Percentiles rank a stretch among this genome's conserved stretches.
Evolutionary conservation across 768 basidiomycete species (phyloP).

Genomic region (Cystofilobasidium bisporidii): DNA sequence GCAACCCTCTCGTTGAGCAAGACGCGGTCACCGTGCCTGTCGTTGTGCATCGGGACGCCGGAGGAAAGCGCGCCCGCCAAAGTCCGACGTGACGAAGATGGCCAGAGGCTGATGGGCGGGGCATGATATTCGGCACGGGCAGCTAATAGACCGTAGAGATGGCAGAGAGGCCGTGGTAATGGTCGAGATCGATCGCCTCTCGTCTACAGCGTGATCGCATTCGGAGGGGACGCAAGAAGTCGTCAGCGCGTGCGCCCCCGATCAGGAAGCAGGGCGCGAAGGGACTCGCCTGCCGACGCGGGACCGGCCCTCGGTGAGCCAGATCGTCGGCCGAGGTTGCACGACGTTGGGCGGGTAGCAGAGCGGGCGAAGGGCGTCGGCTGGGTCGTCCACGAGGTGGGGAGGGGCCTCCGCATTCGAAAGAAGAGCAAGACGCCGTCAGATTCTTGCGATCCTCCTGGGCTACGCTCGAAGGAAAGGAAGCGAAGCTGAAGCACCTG

Average conservation of each 20-base stretch:
- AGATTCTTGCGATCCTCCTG: too few species aligned
- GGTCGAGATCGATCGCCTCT: neutral
- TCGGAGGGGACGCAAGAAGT: too few species aligned
- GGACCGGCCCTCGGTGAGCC: neutral
- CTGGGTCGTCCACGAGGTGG: neutral
- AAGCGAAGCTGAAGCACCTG: neutral
- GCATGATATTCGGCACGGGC: too few species aligned
- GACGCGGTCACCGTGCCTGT: too few species aligned
- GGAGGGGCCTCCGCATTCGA: conserved; percentile 2
- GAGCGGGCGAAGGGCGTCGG: neutral
- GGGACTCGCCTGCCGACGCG: neutral
- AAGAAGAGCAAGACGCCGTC: neutral
- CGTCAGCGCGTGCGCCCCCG: neutral
- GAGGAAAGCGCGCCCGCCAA: too few species aligned
- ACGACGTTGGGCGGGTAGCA: neutral
- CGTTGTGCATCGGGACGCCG: too few species aligned
- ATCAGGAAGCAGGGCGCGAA: neutral
- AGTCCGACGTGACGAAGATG: too few species aligned
- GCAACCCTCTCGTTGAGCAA: too few species aligned
- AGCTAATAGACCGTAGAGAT: neutral
- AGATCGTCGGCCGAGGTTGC: neutral
- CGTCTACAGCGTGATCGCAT: neutral
- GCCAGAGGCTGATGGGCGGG: too few species aligned
- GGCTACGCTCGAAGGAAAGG: neutral
- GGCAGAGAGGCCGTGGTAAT: neutral